Percentiles rank a stretch among this genome's conserved stretches.
phyloP scores from a whole-genome alignment of 345 rosid genomes.

The Angophora floribunda region DNA sequence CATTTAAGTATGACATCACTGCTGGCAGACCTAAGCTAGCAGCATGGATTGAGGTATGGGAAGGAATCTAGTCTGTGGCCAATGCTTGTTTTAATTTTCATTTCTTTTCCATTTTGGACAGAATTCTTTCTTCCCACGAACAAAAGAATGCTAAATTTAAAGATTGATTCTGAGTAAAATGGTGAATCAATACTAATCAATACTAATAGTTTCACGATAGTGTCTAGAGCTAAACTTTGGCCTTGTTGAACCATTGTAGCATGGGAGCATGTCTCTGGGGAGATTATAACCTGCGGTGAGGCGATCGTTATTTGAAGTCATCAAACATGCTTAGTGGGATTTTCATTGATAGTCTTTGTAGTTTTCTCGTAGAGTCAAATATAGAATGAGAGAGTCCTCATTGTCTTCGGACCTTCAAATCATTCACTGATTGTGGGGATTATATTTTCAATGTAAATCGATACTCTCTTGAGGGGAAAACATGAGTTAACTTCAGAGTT shows the following conservation, averaged over 20 bases:
- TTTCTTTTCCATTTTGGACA: neutral
- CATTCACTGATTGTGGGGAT: neutral
- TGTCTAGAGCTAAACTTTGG: neutral
- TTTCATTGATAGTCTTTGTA: neutral
- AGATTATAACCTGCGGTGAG: neutral
- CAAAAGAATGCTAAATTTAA: neutral
- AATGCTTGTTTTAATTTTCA: neutral
- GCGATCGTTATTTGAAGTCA: neutral
- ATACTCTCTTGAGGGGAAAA: neutral
- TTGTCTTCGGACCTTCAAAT: neutral
- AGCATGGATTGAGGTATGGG: neutral
- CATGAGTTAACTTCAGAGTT: neutral
- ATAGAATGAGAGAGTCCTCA: neutral
- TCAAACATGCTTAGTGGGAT: neutral
- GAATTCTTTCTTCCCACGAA: neutral
- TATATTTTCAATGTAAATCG: neutral
- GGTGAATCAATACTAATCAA: neutral
- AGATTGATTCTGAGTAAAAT: neutral
- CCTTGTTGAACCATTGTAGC: neutral
- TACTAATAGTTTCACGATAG: neutral
- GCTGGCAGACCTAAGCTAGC: neutral
- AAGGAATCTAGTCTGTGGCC: neutral
- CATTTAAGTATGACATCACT: neutral
- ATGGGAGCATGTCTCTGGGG: neutral
- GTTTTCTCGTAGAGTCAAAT: neutral